These are phyloP conservation scores for Aspergillus cristatus DNA, from an alignment of 495 filamentous ascomycete genomes.

Conservation along the genomic window DNA sequence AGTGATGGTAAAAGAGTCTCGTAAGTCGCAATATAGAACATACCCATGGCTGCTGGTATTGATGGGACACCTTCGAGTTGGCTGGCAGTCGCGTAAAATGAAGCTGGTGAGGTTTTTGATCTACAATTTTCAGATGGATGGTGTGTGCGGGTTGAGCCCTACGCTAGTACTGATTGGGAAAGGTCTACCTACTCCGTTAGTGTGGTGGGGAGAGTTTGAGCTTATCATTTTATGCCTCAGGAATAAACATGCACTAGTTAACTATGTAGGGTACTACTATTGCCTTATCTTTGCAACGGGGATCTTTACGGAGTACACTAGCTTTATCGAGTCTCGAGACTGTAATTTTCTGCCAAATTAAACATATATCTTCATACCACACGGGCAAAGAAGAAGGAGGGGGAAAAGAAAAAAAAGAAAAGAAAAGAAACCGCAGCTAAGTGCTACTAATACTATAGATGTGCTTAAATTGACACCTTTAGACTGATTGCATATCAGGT, in stretches of 20 bases:
- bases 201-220: background rate
- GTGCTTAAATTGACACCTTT: no score
- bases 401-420: conserved; percentile 1
- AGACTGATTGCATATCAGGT: no score
- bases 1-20: background rate
- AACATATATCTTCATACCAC: no score
- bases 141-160: conserved; percentile 44
- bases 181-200: no score
- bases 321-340: no score
- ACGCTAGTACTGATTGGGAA: conserved; percentile 28
- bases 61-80: conserved; percentile 36
- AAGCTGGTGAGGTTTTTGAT: conserved; percentile 33
- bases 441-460: no score
- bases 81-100: conserved; percentile 38
- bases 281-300: no score
- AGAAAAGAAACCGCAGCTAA: conserved; percentile 6
- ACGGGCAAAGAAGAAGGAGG: no score
- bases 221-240: background rate
- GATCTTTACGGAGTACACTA: no score
- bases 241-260: background rate
- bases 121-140: conserved; percentile 35
- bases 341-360: no score
- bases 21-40: no score
- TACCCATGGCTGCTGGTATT: conserved; percentile 44
- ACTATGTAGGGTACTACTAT: no score